Conservation (phyloP, 2,329 filamentous ascomycete species). For the Pseudogymnoascus sp. region DNA sequence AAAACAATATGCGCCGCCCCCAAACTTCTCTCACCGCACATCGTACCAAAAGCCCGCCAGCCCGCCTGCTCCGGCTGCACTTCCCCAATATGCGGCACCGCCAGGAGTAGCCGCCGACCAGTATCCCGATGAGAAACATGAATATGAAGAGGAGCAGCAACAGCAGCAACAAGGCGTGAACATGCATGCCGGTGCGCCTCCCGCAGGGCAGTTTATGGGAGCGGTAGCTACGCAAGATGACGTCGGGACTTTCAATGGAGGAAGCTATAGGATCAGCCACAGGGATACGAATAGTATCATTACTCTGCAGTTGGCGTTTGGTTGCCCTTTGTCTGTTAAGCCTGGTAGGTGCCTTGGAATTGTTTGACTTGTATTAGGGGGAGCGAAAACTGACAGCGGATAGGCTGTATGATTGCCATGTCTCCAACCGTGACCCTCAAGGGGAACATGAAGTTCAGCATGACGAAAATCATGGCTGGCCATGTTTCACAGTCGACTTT, state of each 20-base stretch:
- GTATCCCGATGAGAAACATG: conserved; percentile 4
- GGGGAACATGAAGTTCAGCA: conserved; percentile 73
- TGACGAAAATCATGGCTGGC: conserved; percentile 83
- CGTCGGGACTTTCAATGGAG: conserved; percentile 93
- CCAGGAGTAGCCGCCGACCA: neutral
- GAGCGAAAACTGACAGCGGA: neutral
- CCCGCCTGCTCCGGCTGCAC: conserved; percentile 11
- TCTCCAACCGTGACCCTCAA: conserved; percentile 77
- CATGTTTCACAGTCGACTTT: conserved; percentile 73
- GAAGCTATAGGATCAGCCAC: conserved; percentile 88
- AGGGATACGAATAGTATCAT: conserved; percentile 84
- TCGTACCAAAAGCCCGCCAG: conserved; percentile 27
- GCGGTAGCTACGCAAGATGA: conserved; percentile 64
- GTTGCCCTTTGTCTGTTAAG: conserved; percentile 73
- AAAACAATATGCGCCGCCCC: conserved; percentile 18
- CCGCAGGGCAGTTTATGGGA: conserved; percentile 52
- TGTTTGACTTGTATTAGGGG: neutral
- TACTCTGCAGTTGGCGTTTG: conserved; percentile 82
- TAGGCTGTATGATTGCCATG: conserved; percentile 91
- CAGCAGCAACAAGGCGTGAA: conserved; percentile 14
- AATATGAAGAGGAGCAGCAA: conserved; percentile 1
- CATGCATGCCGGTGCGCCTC: conserved; percentile 34
- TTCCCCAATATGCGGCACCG: neutral
- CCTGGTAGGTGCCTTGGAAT: conserved; percentile 47
- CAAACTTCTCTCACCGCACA: conserved; percentile 28